phyloP scores from a whole-genome alignment of 2,329 filamentous ascomycete species.

The Pseudogymnoascus sp. region DNA sequence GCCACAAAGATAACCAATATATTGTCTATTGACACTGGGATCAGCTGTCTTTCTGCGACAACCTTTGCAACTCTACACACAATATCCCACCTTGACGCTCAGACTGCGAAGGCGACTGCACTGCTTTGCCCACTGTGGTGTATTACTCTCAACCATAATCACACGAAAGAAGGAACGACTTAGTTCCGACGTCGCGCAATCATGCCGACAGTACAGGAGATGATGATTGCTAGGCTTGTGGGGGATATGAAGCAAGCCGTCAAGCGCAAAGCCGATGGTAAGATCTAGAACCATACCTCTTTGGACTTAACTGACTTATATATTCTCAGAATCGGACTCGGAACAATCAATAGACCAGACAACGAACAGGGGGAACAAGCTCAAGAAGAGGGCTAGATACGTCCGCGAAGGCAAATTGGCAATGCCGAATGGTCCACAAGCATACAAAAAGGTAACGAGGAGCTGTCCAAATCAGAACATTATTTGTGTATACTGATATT shows the following conservation, averaged over 20 bases:
- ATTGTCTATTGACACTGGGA: background rate
- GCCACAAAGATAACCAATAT: background rate
- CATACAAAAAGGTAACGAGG: conserved; percentile 60
- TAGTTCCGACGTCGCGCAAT: background rate
- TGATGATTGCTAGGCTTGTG: conserved; percentile 23
- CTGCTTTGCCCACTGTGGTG: background rate
- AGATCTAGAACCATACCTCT: conserved; percentile 18
- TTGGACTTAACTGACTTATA: conserved; percentile 16
- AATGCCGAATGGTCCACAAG: conserved; percentile 55
- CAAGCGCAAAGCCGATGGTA: conserved; percentile 57
- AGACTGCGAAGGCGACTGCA: background rate
- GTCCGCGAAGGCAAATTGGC: conserved; percentile 63
- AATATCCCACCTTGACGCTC: background rate
- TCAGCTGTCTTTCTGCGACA: background rate
- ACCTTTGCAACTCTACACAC: background rate
- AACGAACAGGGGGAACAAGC: conserved; percentile 70
- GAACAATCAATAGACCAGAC: conserved; percentile 63
- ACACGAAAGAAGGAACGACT: background rate
- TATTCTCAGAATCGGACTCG: conserved; percentile 61
- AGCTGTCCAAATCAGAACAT: background rate
- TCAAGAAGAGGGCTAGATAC: conserved; percentile 68
- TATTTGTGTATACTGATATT: conserved; percentile 14
- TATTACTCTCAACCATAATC: background rate
- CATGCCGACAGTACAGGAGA: conserved; percentile 1
- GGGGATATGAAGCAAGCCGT: conserved; percentile 58